Conservation (phyloP, 2,329 filamentous ascomycete genomes). For the Fusarium subtropicale region DNA sequence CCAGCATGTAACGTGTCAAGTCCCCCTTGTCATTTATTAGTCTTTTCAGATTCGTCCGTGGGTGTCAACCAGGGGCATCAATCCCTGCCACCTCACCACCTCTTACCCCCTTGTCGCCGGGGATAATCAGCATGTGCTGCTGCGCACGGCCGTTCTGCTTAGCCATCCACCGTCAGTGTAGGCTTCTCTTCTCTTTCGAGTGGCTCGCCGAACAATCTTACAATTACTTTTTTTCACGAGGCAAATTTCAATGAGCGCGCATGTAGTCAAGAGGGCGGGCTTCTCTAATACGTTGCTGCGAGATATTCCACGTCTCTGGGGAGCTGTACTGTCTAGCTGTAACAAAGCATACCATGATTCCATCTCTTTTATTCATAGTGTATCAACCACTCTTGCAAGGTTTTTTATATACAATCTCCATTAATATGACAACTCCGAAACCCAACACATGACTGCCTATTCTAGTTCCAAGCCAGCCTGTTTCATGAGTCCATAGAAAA, state of each 20-base stretch:
- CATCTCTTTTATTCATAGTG: conserved; percentile 18
- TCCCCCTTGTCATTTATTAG: conserved; percentile 34
- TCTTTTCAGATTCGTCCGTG: conserved; percentile 35
- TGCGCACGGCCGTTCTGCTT: conserved; percentile 23
- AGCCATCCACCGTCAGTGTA: conserved; percentile 24
- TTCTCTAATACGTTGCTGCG: background rate
- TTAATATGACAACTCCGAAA: conserved; percentile 13
- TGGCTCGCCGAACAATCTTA: conserved; percentile 15
- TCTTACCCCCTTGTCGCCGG: conserved; percentile 27
- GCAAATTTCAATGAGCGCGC: background rate
- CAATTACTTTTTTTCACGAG: background rate
- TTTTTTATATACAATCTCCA: conserved; percentile 28
- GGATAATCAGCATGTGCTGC: conserved; percentile 30
- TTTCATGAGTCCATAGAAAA: conserved; percentile 91
- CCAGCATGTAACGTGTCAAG: conserved; percentile 40
- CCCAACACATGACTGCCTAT: conserved; percentile 31
- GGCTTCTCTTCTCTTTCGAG: conserved; percentile 17
- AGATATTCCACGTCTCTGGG: conserved; percentile 7
- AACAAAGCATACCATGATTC: conserved; percentile 6
- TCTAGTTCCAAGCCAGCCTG: conserved; percentile 81
- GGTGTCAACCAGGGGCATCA: conserved; percentile 2
- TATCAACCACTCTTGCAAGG: background rate
- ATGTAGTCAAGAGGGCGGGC: background rate
- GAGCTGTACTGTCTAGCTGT: background rate
- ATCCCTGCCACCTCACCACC: conserved; percentile 35